Evolutionary conservation across 257 asterid genomes (phyloP).

Genomic region (Nyctanthes arbortristis): DNA sequence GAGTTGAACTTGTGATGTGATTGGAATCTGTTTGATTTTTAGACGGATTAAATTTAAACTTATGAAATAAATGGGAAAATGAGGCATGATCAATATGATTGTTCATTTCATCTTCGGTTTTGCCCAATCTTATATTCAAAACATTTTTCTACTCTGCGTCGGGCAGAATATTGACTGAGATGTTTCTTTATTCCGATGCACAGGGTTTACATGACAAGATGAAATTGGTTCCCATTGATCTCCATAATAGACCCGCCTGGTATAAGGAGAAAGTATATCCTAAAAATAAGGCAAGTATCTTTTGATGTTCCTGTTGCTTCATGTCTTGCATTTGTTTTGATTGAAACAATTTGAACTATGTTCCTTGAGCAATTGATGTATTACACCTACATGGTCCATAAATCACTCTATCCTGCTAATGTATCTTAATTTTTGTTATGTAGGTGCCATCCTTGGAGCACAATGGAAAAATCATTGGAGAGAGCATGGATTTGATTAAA

Average conservation of each 20-base stretch:
- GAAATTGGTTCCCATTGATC: constrained; percentile 56
- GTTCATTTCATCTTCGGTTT: neutral
- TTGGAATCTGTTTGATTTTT: neutral
- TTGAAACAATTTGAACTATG: neutral
- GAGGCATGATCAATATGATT: neutral
- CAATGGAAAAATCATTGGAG: constrained; percentile 53
- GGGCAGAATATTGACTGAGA: neutral
- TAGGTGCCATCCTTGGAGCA: constrained; percentile 66
- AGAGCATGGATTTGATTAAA: constrained; percentile 57
- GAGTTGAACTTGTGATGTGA: neutral
- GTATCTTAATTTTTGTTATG: constrained; percentile 6
- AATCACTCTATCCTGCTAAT: constrained; percentile 3
- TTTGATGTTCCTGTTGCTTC: neutral
- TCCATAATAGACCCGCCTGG: constrained; percentile 61
- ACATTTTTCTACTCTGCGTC: neutral
- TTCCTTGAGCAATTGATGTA: neutral
- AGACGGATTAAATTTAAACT: neutral
- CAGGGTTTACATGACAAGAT: constrained; percentile 62
- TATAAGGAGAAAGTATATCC: constrained; percentile 72
- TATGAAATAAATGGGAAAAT: neutral
- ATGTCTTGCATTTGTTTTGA: neutral
- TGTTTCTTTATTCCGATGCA: neutral
- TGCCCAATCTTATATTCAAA: neutral
- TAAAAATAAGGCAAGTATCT: constrained; percentile 45
- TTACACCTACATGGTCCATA: neutral